These are phyloP conservation scores for Canavalia gladiata DNA, from an alignment of 306 rosid species.

Conservation along the genomic window DNA sequence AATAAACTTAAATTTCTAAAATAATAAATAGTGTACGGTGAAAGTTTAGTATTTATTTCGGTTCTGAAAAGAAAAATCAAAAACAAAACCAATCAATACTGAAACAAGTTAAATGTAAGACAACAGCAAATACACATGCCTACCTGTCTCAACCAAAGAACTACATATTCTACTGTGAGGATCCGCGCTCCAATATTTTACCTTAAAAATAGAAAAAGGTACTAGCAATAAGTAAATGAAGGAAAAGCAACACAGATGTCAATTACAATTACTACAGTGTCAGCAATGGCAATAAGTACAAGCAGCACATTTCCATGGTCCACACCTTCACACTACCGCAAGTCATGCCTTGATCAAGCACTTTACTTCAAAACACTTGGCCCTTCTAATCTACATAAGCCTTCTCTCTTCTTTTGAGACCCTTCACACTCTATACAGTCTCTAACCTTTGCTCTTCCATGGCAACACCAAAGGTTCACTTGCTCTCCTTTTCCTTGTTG, in stretches of 20 bases:
- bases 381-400: constrained; percentile 45
- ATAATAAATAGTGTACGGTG: no score
- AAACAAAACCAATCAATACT: background rate
- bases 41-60: background rate
- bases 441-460: constrained; percentile 45
- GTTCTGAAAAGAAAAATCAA: background rate
- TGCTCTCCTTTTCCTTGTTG: constrained; percentile 47
- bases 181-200: no score
- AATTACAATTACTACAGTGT: constrained; percentile 19
- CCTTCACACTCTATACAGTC: constrained; percentile 35
- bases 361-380: constrained; percentile 40
- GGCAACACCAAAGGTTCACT: constrained; percentile 57
- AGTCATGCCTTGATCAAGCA: constrained; percentile 67
- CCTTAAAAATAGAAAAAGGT: no score
- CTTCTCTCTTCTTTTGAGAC: constrained; percentile 26
- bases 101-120: background rate
- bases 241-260: background rate
- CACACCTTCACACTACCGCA: constrained; percentile 56
- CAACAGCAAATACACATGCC: constrained; percentile 9
- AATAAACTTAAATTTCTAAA: no score
- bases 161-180: no score
- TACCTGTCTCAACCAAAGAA: no score
- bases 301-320: constrained; percentile 36
- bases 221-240: background rate
- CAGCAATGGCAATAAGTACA: constrained; percentile 45